Evolutionary conservation across 805 yeast genomes (phyloP), one percentile per base, ranked within the genome.

Genomic region (Myxozyma vanderwaltii): DNA sequence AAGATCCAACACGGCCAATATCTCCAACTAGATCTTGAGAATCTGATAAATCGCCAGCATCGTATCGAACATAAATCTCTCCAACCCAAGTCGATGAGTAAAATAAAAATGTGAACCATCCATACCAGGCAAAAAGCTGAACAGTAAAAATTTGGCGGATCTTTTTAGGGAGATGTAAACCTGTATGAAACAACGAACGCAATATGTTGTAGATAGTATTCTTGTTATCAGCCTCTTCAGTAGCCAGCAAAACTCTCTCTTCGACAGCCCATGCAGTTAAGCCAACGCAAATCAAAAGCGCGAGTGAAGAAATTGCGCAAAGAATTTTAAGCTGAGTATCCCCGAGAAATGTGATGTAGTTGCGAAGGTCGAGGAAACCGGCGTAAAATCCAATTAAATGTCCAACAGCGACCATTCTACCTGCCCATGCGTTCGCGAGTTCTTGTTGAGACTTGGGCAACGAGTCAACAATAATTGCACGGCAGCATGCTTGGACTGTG

Each of bases 51-150:
- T 55, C 63, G 31, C 54, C 58, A 17, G 58, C 56, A 33, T 56
- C 63, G 51, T 62, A 62, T 19, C 63, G 64, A n/a, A 62, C 72
- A 70, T 81, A 83, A n/a, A 84, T 71, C 60, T 82, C 86, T 0
- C 86, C 86, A 17, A 84, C 86, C 70, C 83, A 84, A 0, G 87
- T 82, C 3, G 88, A 81, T 2, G 87, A 82, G 67, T 84, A 84
- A 63, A 84, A 84, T 40, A 84, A 67, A 79, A 85, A 78, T 1
- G 89, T 87, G 71, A 84, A 84, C 73, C 85, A 84, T 7, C 86
- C 86, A 47, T 84, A 80, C 88, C 88, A 85, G 1, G 87, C 87
- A 71, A 82, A 81, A 56, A 84, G 80, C 69, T 84, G 86, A 1
- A 83, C 82, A 48, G 72, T 74, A 65, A 86, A 84, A 3, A 83